These are phyloP conservation scores for Silene noctiflora DNA, from an alignment of 179 eudicot species.

Conservation along the genomic window DNA sequence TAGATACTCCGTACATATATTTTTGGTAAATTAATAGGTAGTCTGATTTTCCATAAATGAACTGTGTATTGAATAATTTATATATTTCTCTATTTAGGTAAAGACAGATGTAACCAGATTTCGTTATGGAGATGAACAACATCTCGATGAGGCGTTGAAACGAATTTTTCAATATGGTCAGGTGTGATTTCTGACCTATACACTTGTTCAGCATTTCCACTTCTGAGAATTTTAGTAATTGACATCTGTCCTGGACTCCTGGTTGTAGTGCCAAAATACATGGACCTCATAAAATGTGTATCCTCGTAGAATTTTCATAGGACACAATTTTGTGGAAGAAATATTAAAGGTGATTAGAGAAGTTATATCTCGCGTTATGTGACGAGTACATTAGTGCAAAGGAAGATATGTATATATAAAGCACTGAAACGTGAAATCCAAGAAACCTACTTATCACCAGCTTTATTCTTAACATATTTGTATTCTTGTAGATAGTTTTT, in stretches of 20 bases:
- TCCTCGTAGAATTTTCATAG: background rate
- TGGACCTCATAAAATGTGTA: background rate
- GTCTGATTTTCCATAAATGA: constrained; percentile 8
- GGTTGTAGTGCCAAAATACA: background rate
- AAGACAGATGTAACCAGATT: constrained; percentile 84
- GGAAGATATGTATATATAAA: background rate
- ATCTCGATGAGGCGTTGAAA: constrained; percentile 90
- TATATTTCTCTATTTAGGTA: constrained; percentile 48
- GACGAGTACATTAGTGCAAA: background rate
- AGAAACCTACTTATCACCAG: background rate
- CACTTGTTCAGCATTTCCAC: constrained; percentile 2
- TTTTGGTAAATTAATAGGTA: too few relatives aligned
- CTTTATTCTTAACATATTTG: background rate
- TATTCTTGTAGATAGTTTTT: background rate
- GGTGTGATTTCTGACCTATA: constrained; percentile 41
- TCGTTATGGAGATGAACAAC: constrained; percentile 98
- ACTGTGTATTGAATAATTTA: constrained; percentile 10
- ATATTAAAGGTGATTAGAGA: background rate
- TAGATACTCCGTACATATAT: too few relatives aligned
- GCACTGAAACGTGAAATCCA: background rate
- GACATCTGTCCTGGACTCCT: background rate
- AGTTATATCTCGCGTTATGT: background rate
- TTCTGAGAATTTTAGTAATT: background rate
- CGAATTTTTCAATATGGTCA: constrained; percentile 89
- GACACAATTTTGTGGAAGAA: background rate